Evolutionary conservation across 768 basidiomycete genomes (phyloP), one percentile per base, ranked within the genome.

Genomic region (Suillus subluteus): DNA sequence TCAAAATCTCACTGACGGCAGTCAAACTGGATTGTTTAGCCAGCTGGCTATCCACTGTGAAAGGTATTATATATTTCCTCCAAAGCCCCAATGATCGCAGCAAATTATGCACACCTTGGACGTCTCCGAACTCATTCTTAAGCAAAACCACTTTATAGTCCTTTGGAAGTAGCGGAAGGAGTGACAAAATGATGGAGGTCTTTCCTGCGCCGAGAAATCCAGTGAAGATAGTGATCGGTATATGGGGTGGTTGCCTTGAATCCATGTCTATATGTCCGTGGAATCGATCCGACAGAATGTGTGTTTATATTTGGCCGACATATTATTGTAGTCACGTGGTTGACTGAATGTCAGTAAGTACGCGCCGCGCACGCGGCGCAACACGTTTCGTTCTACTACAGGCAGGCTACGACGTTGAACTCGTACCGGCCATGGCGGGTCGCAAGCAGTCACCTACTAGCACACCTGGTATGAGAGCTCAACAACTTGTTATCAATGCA

Each of bases 101-200:
- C 37, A 35, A 52, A 18, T 35, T 63, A 64, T 26, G 62, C 77
- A 37, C 43, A 91, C 94, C 94, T 86, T 96, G 88, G 15, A 97
- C 85, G 80, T 98, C 95, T 21, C 96, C 96, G 73, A 95, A 98
- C 76, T 98, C 96, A 80, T 98, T 98, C 82, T 98, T 98, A 68
- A 98, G 84, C 46, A 98, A 80, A 7, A 96, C 95, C 40, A 92
- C 91, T 72, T 88, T 93, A 83, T 96, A 96, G 72, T 92, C 90
- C 63, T 87, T 86, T 3, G 95, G 93, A 8, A 98, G 82, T 70
- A 89, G 88, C 3, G 91, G 89, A 3, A 98, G 84, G 1, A 97
- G 82, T 2, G 92, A 91, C 21, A 97, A 86, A 68, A 98, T 96
- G 35, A 92, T 82, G 3, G 88, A 88, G 0, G 91, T 92, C 77